phyloP scores from a whole-genome alignment of 371 early-diverging fungal species.

The Rhizopus sp. region DNA sequence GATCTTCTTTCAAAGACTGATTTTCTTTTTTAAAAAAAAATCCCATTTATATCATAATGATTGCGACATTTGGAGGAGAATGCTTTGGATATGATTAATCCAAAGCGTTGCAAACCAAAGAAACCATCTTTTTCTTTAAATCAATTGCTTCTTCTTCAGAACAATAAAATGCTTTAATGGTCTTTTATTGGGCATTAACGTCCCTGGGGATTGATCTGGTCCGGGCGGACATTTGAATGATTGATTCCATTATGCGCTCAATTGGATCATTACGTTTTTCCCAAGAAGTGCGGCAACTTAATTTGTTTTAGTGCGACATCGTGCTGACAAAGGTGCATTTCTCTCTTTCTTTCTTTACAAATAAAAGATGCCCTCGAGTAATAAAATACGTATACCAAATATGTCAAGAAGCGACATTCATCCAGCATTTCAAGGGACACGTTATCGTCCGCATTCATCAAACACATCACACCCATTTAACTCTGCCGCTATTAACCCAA shows the following conservation, averaged over 20 bases:
- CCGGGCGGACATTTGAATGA: too few species aligned
- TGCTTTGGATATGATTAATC: conserved; percentile 89
- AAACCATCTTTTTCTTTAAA: background rate
- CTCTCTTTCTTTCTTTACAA: conserved; percentile 32
- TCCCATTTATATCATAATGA: background rate
- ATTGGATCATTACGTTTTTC: too few species aligned
- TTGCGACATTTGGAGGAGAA: conserved; percentile 93
- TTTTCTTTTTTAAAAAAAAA: background rate
- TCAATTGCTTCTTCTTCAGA: too few species aligned
- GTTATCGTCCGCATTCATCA: conserved; percentile 5
- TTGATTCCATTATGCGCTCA: conserved; percentile 33
- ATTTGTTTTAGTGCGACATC: too few species aligned
- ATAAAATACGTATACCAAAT: background rate
- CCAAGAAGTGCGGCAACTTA: too few species aligned
- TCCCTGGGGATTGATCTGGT: too few species aligned
- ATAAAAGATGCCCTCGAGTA: background rate
- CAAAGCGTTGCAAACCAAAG: background rate
- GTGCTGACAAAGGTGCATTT: conserved; percentile 19
- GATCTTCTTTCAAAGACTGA: background rate
- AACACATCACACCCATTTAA: conserved; percentile 22
- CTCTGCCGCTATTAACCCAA: conserved; percentile 32
- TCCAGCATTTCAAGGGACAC: conserved; percentile 16
- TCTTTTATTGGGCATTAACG: too few species aligned
- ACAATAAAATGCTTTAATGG: too few species aligned
- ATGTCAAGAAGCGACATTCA: background rate